These are phyloP conservation scores for Xylariaceae sp. DNA, from an alignment of 2,329 filamentous ascomycete genomes.

Conservation along the genomic window DNA sequence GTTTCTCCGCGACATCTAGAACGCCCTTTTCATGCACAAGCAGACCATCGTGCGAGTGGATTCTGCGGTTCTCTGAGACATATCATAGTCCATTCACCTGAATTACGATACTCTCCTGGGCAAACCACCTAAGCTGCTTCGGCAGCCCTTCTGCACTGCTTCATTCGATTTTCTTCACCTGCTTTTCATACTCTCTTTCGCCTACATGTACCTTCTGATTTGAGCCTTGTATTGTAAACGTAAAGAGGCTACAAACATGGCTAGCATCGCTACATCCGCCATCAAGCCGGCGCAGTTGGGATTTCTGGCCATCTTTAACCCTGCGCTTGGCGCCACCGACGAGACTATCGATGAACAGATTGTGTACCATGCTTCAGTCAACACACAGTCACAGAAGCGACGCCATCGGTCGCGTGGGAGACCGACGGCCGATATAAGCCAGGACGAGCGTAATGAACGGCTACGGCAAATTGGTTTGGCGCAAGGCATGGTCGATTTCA, in stretches of 20 bases:
- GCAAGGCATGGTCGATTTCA: slow-evolving; percentile 94
- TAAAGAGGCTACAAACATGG: not conserved
- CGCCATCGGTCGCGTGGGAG: slow-evolving; percentile 40
- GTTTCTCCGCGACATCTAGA: no score
- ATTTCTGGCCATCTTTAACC: slow-evolving; percentile 94
- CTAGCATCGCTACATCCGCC: slow-evolving; percentile 20
- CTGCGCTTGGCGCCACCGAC: slow-evolving; percentile 58
- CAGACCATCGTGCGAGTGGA: no score
- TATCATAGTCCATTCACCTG: no score
- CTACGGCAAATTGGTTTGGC: slow-evolving; percentile 91
- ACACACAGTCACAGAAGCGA: slow-evolving; percentile 38
- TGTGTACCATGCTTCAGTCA: slow-evolving; percentile 80
- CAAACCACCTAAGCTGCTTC: no score
- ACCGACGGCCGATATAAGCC: slow-evolving; percentile 42
- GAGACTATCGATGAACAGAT: slow-evolving; percentile 77
- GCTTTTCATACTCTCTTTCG: no score
- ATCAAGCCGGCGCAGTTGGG: slow-evolving; percentile 77
- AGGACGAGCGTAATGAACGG: slow-evolving; percentile 76
- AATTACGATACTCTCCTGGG: no score
- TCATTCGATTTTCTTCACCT: no score
- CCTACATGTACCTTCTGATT: no score
- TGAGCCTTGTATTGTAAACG: no score
- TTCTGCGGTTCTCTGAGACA: no score
- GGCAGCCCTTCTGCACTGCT: no score
- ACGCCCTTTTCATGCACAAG: no score